Conservation (phyloP, 2,329 filamentous ascomycete species). For the Madurella fahalii region DNA sequence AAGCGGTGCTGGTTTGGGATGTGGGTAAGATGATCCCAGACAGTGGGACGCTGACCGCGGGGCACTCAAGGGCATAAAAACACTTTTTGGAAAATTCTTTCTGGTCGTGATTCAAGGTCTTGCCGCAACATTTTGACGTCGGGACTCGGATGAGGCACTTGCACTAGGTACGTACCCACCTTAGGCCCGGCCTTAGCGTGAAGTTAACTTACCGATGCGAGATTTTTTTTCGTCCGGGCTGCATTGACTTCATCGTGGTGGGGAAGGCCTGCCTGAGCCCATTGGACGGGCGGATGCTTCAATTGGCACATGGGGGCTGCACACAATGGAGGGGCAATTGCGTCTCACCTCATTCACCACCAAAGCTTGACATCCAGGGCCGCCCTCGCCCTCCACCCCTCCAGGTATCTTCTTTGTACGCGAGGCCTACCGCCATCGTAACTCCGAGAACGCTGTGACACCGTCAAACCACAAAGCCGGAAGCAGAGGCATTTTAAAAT, state of each 20-base stretch:
- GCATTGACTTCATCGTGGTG: slow-evolving; percentile 11
- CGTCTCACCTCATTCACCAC: no score
- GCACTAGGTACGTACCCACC: background rate
- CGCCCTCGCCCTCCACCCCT: no score
- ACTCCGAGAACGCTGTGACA: no score
- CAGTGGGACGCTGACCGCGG: slow-evolving; percentile 20
- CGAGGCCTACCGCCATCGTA: no score
- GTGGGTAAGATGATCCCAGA: slow-evolving; percentile 6
- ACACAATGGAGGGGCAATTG: background rate
- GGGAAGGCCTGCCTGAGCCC: slow-evolving; percentile 1
- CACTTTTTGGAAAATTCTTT: slow-evolving; percentile 17
- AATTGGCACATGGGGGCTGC: no score
- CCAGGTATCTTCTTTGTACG: no score
- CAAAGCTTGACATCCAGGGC: no score
- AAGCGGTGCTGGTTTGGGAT: slow-evolving; percentile 13
- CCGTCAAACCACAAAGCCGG: no score
- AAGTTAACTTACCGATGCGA: slow-evolving; percentile 12
- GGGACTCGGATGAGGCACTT: slow-evolving; percentile 6
- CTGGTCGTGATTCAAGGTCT: slow-evolving; percentile 19
- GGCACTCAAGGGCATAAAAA: slow-evolving; percentile 19
- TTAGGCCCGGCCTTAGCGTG: background rate
- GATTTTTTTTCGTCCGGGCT: slow-evolving; percentile 20
- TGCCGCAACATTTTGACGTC: slow-evolving; percentile 22
- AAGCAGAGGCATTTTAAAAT: no score
- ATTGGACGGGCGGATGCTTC: background rate